Conservation (phyloP, 257 asterid species). For the Nicotiana benthamiana region DNA sequence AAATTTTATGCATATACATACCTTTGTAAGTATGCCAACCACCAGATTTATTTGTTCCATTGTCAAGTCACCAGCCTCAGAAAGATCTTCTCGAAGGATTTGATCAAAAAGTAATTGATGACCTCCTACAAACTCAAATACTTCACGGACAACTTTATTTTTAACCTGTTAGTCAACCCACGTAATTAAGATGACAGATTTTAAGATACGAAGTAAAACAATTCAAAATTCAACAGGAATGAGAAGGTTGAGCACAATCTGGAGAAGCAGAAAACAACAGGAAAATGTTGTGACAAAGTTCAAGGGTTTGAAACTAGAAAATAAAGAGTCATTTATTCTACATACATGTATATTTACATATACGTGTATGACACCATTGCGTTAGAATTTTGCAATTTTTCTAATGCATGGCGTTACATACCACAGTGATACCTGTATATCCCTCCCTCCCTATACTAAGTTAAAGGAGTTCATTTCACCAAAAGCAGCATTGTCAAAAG, state of each 20-base stretch:
- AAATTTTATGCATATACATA: slow-evolving; percentile 11
- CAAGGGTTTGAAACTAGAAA: too few relatives aligned
- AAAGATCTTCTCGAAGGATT: slow-evolving; percentile 68
- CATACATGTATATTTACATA: too few relatives aligned
- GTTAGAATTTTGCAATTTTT: too few relatives aligned
- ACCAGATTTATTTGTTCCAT: slow-evolving; percentile 76
- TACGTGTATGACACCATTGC: too few relatives aligned
- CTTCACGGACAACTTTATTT: slow-evolving; percentile 87
- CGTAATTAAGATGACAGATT: slow-evolving; percentile 2
- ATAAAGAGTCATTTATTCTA: too few relatives aligned
- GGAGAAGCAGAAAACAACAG: not conserved
- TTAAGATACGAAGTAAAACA: not conserved
- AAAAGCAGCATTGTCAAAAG: not conserved
- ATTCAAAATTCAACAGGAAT: not conserved
- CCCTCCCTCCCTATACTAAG: not conserved
- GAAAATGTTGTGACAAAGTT: too few relatives aligned
- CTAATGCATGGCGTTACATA: not conserved
- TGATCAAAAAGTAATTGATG: slow-evolving; percentile 83
- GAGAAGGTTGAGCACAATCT: not conserved
- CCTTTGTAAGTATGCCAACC: slow-evolving; percentile 87
- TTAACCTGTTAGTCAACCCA: slow-evolving; percentile 54
- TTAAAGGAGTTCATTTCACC: not conserved
- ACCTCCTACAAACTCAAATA: slow-evolving; percentile 64
- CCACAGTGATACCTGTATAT: too few relatives aligned
- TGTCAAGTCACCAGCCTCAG: slow-evolving; percentile 60